These are phyloP conservation scores for Escallonia herrerae DNA, from an alignment of 129 eudicot species.

Conservation along the genomic window DNA sequence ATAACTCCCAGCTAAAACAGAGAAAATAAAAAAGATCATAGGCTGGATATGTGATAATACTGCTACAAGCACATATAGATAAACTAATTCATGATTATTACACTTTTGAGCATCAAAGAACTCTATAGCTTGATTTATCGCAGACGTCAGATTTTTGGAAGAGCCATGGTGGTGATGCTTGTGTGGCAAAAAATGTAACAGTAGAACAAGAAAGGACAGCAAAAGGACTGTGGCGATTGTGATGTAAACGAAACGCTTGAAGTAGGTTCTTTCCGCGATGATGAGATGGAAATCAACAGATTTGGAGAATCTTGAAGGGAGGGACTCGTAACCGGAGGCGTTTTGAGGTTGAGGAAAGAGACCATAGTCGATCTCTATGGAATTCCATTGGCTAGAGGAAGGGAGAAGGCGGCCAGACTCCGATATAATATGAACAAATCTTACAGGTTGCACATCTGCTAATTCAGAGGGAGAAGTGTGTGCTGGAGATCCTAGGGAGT, in stretches of 20 bases:
- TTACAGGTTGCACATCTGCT: not conserved
- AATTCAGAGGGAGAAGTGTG: slow-evolving; percentile 2
- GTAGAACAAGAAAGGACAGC: slow-evolving; percentile 16
- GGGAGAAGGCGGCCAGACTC: slow-evolving; percentile 50
- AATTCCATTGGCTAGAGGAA: slow-evolving; percentile 45
- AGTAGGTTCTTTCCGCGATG: slow-evolving; percentile 23
- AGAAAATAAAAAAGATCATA: not conserved
- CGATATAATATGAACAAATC: slow-evolving; percentile 35
- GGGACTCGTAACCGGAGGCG: slow-evolving; percentile 27
- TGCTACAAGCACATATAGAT: too few relatives aligned
- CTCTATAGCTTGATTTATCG: slow-evolving; percentile 41
- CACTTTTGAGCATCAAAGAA: slow-evolving; percentile 73
- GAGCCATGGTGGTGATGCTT: slow-evolving; percentile 29
- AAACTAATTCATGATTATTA: slow-evolving; percentile 1
- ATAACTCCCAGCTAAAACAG: slow-evolving; percentile 45
- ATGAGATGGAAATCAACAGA: slow-evolving; percentile 48
- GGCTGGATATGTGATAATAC: too few relatives aligned
- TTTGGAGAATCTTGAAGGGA: slow-evolving; percentile 53
- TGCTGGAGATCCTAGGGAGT: slow-evolving; percentile 16
- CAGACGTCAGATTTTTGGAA: slow-evolving; percentile 33
- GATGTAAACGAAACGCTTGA: slow-evolving; percentile 32
- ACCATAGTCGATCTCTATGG: slow-evolving; percentile 44
- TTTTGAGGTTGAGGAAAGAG: slow-evolving; percentile 27
- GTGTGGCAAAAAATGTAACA: slow-evolving; percentile 28
- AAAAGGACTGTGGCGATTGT: slow-evolving; percentile 14